Evolutionary conservation across 208 protist genomes (phyloP).

Genomic region (Leishmania turanica): DNA sequence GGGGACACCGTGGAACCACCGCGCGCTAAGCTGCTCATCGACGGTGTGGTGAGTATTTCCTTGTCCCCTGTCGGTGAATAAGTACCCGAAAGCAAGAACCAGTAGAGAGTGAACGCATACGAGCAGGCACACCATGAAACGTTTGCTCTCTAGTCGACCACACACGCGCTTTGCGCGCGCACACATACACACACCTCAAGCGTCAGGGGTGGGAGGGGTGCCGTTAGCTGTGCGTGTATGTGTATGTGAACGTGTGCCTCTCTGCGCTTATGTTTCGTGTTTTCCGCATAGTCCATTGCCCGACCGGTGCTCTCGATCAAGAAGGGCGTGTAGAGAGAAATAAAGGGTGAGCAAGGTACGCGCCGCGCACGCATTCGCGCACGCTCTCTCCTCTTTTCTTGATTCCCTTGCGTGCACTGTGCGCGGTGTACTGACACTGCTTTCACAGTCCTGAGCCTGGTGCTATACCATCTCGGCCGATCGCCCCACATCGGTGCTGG

Average conservation of each 20-base stretch:
- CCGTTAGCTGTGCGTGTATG: not conserved
- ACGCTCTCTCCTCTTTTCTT: constrained; percentile 8
- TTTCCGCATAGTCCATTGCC: not conserved
- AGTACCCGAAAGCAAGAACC: not conserved
- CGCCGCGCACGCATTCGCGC: not conserved
- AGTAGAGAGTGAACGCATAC: no score
- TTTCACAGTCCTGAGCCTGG: not conserved
- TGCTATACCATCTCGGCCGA: not conserved
- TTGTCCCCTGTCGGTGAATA: not conserved
- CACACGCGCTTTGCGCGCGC: not conserved
- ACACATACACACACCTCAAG: not conserved
- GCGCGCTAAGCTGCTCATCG: not conserved
- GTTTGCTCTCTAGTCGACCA: not conserved
- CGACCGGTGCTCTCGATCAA: not conserved
- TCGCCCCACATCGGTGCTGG: not conserved
- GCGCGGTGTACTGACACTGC: not conserved
- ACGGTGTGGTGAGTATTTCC: not conserved
- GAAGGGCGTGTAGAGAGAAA: not conserved
- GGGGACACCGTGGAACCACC: not conserved
- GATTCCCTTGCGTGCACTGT: not conserved
- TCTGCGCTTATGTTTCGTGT: not conserved
- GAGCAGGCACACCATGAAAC: not conserved
- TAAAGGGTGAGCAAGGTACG: not conserved
- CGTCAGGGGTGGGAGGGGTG: not conserved
- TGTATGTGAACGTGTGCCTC: not conserved